phyloP scores from a whole-genome alignment of 306 rosid species.

The Ochetophila trinervis region DNA sequence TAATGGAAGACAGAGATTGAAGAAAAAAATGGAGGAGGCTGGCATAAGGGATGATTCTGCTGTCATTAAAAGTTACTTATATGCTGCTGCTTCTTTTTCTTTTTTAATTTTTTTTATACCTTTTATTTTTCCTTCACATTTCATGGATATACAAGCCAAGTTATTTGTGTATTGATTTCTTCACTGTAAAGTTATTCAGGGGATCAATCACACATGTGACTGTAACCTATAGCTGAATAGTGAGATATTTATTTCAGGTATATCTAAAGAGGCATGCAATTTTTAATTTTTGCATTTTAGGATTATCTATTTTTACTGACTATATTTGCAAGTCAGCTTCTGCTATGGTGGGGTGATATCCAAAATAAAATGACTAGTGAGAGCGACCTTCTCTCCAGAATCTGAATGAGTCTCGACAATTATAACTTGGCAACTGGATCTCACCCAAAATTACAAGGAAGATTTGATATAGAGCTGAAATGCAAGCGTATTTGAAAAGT shows the following conservation, averaged over 20 bases:
- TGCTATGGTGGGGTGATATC: too few species aligned
- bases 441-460: too few species aligned
- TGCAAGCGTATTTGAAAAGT: too few species aligned
- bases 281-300: background rate
- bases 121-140: constrained; percentile 7
- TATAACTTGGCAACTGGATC: too few species aligned
- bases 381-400: too few species aligned
- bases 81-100: background rate
- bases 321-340: too few species aligned
- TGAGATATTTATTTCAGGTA: constrained; percentile 28
- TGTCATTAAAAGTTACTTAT: constrained; percentile 11
- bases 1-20: background rate
- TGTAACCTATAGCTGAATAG: constrained; percentile 24
- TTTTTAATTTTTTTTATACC: constrained; percentile 10
- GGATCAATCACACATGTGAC: constrained; percentile 33
- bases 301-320: too few species aligned
- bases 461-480: too few species aligned
- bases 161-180: constrained; percentile 30
- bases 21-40: constrained; percentile 3
- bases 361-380: too few species aligned
- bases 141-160: constrained; percentile 19
- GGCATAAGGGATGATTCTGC: constrained; percentile 4
- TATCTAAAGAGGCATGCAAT: constrained; percentile 6
- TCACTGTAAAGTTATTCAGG: constrained; percentile 41
- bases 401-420: too few species aligned